These are phyloP conservation scores for Wickerhamiella alocasiicola DNA, from an alignment of 805 yeast genomes.

Conservation along the genomic window DNA sequence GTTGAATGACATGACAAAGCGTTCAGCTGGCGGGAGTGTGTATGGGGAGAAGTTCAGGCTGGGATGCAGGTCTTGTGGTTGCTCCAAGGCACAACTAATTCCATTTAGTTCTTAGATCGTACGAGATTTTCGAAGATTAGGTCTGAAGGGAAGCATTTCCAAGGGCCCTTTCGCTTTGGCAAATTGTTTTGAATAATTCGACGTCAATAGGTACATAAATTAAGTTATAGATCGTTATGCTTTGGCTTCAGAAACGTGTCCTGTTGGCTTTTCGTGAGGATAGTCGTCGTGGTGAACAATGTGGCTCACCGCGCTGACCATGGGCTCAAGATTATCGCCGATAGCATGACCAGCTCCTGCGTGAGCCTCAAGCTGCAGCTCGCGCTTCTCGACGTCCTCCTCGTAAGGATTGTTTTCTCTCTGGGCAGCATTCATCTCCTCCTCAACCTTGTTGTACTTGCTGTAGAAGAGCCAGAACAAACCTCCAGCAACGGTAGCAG, in stretches of 20 bases:
- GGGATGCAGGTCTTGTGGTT: too few relatives aligned
- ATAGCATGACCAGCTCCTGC: slow-evolving; percentile 10
- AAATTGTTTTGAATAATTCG: too few relatives aligned
- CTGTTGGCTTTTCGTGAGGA: too few relatives aligned
- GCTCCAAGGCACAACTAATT: too few relatives aligned
- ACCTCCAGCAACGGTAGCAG: slow-evolving; percentile 47
- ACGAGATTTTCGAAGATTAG: too few relatives aligned
- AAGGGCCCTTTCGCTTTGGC: too few relatives aligned
- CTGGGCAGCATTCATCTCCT: slow-evolving; percentile 44
- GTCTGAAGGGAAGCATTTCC: too few relatives aligned
- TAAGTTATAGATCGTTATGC: too few relatives aligned
- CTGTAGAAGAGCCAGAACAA: slow-evolving; percentile 50
- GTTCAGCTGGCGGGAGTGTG: neutral
- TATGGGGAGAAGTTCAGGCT: too few relatives aligned
- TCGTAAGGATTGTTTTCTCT: neutral
- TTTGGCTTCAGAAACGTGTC: too few relatives aligned
- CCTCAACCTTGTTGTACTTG: slow-evolving; percentile 44
- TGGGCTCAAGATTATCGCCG: slow-evolving; percentile 9
- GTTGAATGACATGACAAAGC: slow-evolving; percentile 19
- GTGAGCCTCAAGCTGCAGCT: neutral
- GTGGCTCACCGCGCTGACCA: slow-evolving; percentile 7
- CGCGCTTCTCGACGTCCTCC: neutral
- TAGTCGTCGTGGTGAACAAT: neutral
- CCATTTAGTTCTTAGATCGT: too few relatives aligned
- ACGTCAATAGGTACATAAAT: too few relatives aligned